Evolutionary conservation across 2,329 filamentous ascomycete species (phyloP).

Genomic region (Microcera coccophila): DNA sequence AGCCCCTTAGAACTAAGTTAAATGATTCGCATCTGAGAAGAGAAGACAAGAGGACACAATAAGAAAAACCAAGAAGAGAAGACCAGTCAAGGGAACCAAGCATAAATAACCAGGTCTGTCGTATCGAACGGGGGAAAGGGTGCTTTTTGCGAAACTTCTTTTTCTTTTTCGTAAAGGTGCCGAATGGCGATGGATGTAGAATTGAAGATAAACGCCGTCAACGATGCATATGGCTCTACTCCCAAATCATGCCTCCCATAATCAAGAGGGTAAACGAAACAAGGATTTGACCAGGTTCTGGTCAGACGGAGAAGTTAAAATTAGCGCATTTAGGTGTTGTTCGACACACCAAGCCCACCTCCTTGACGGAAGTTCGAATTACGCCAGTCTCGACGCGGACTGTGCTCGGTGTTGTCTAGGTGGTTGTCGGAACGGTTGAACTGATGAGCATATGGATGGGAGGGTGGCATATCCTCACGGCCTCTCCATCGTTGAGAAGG

Average conservation of each 20-base stretch:
- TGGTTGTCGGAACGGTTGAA: conserved; percentile 44
- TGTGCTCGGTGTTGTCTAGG: conserved; percentile 38
- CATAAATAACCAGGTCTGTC: conserved; percentile 21
- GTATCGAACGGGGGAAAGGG: conserved; percentile 18
- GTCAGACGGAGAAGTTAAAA: conserved; percentile 10
- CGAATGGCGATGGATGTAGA: conserved; percentile 13
- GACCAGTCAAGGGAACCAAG: conserved; percentile 3
- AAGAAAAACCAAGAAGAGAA: conserved; percentile 4
- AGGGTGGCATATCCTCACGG: conserved; percentile 36
- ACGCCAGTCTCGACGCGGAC: conserved; percentile 52
- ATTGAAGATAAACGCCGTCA: conserved; percentile 33
- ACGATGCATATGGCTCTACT: conserved; percentile 38
- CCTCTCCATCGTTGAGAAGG: conserved; percentile 49
- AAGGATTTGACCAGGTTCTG: conserved; percentile 13
- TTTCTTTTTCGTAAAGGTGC: conserved; percentile 15
- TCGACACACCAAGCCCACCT: conserved; percentile 48
- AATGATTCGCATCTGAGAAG: conserved; percentile 10
- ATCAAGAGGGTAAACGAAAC: conserved; percentile 18
- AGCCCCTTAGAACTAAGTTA: conserved; percentile 10
- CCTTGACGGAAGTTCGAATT: conserved; percentile 55
- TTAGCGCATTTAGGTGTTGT: conserved; percentile 34
- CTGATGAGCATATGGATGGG: conserved; percentile 44
- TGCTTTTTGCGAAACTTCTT: conserved; percentile 13
- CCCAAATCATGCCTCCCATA: conserved; percentile 30
- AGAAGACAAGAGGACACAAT: conserved; percentile 10